Percentiles rank a stretch among this genome's conserved stretches.
Conservation (phyloP, 2,329 filamentous ascomycete genomes). For the Xenoacremonium recifei region DNA sequence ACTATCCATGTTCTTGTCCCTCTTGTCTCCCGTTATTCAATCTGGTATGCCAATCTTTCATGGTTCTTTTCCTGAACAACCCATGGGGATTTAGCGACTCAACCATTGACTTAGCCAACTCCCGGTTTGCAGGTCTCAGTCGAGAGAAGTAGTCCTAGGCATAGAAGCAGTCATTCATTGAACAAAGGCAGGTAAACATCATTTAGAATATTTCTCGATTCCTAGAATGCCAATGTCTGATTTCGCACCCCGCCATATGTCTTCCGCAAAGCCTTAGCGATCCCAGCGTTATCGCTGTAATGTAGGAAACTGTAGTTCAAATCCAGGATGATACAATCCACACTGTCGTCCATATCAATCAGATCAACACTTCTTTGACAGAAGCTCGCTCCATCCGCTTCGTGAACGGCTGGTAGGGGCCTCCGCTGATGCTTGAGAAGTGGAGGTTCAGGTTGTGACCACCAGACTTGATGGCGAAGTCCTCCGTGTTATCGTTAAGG, state of each 20-base stretch:
- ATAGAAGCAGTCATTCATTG: slow-evolving; percentile 42
- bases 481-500: slow-evolving; percentile 44
- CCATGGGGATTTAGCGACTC: slow-evolving; percentile 36
- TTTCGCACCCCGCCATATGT: slow-evolving; percentile 5
- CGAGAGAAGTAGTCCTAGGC: slow-evolving; percentile 42
- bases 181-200: slow-evolving; percentile 40
- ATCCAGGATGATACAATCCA: slow-evolving; percentile 42
- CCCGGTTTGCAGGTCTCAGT: slow-evolving; percentile 32
- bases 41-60: too few species aligned
- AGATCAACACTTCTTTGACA: slow-evolving; percentile 35
- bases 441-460: slow-evolving; percentile 57
- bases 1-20: too few species aligned
- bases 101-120: slow-evolving; percentile 33
- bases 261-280: slow-evolving; percentile 8
- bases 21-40: too few species aligned
- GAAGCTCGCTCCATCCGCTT: slow-evolving; percentile 32
- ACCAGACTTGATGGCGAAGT: slow-evolving; percentile 56
- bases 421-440: slow-evolving; percentile 48
- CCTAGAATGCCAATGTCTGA: slow-evolving; percentile 20
- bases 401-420: slow-evolving; percentile 42
- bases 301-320: slow-evolving; percentile 40
- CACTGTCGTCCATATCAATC: slow-evolving; percentile 36
- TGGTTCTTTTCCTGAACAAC: slow-evolving; percentile 37
- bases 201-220: slow-evolving; percentile 30
- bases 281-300: slow-evolving; percentile 24